Conservation (phyloP, 164 flowering plant genomes). For the Piper betle region DNA sequence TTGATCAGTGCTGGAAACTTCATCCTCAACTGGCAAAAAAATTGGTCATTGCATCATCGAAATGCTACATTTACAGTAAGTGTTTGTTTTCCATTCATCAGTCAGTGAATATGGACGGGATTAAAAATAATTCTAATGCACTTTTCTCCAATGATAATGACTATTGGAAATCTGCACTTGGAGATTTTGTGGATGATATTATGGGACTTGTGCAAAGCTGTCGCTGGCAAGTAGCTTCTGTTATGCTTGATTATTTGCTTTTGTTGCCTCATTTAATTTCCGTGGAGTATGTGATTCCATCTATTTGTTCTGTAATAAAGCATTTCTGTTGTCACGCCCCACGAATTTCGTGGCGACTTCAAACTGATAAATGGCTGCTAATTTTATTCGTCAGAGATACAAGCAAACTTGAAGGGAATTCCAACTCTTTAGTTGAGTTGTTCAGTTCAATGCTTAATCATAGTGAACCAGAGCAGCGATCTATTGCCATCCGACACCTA, state of each 20-base stretch:
- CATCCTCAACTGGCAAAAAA: constrained; percentile 58
- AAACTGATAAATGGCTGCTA: constrained; percentile 62
- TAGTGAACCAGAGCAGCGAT: constrained; percentile 80
- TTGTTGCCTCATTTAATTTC: constrained; percentile 34
- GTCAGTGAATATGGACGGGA: constrained; percentile 12
- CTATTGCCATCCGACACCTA: constrained; percentile 52
- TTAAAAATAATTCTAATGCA: constrained; percentile 15
- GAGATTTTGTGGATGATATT: constrained; percentile 37
- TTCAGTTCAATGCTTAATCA: constrained; percentile 51
- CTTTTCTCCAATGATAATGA: constrained; percentile 12
- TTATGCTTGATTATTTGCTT: constrained; percentile 58
- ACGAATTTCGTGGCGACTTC: constrained; percentile 62
- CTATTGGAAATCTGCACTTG: constrained; percentile 44
- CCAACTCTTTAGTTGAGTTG: constrained; percentile 36
- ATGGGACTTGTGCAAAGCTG: constrained; percentile 33
- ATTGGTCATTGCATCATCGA: constrained; percentile 33
- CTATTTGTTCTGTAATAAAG: constrained; percentile 47
- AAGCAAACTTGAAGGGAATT: constrained; percentile 25
- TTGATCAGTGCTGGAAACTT: constrained; percentile 68
- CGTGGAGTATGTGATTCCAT: constrained; percentile 34
- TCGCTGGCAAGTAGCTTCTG: constrained; percentile 77
- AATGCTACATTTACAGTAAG: constrained; percentile 43
- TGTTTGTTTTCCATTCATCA: constrained; percentile 37
- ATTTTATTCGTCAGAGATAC: constrained; percentile 37
- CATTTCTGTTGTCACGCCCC: constrained; percentile 52